Conservation (phyloP, 2,329 filamentous ascomycete genomes). For the Hymenoscyphus fructigenus region DNA sequence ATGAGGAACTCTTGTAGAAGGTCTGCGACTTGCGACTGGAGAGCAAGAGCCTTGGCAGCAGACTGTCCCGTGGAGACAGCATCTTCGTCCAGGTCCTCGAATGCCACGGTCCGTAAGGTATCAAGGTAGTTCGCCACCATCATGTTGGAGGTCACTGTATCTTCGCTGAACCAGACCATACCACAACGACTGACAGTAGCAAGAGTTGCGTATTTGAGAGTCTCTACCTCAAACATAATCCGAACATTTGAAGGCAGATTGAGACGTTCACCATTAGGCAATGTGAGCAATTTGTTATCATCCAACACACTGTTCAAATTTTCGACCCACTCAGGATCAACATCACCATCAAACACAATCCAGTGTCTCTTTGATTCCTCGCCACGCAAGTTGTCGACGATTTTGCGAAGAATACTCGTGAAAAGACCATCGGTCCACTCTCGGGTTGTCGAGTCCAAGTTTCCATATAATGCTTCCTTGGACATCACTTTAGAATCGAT, state of each 20-base stretch:
- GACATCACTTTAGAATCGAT: slow-evolving; percentile 99
- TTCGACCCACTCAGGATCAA: slow-evolving; percentile 99
- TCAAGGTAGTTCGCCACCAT: slow-evolving; percentile 91
- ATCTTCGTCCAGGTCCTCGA: slow-evolving; percentile 96
- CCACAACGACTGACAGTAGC: slow-evolving; percentile 99
- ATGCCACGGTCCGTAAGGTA: slow-evolving; percentile 75
- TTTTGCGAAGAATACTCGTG: slow-evolving; percentile 95
- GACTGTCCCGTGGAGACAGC: slow-evolving; percentile 72
- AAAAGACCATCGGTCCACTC: slow-evolving; percentile 99
- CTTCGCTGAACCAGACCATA: slow-evolving; percentile 99
- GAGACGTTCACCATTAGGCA: slow-evolving; percentile 97
- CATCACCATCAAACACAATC: slow-evolving; percentile 99
- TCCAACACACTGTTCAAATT: slow-evolving; percentile 99
- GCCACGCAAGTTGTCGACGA: slow-evolving; percentile 96
- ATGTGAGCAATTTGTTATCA: slow-evolving; percentile 95
- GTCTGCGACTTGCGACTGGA: slow-evolving; percentile 77
- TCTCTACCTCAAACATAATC: slow-evolving; percentile 99
- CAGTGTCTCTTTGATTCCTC: slow-evolving; percentile 97
- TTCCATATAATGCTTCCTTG: slow-evolving; percentile 96
- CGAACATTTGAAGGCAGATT: slow-evolving; percentile 92
- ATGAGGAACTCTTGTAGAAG: slow-evolving; percentile 74
- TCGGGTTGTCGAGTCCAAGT: slow-evolving; percentile 90
- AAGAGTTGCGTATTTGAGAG: slow-evolving; percentile 91
- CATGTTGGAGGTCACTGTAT: slow-evolving; percentile 90
- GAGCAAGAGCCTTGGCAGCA: slow-evolving; percentile 73